Conservation (phyloP, 139 green algal species). For the Dunaliella primolecta region DNA sequence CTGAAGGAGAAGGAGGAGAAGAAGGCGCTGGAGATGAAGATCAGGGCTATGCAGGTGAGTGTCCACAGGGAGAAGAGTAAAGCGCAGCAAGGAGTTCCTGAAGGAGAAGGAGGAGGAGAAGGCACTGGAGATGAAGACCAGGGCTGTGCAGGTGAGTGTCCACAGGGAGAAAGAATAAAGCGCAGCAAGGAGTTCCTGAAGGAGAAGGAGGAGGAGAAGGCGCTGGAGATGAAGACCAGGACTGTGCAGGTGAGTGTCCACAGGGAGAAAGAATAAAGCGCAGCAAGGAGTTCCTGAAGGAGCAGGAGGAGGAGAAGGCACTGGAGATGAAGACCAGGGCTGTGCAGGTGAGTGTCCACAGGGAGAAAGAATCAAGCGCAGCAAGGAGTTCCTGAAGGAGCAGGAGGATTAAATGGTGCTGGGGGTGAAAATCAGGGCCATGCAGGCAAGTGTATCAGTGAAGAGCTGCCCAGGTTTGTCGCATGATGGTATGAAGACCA, state of each 20-base stretch:
- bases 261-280: slow-evolving; percentile 26
- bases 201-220: slow-evolving; percentile 86
- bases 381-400: slow-evolving; percentile 83
- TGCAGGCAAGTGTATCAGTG: not conserved
- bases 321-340: slow-evolving; percentile 76
- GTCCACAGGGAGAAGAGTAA: too few species aligned
- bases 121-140: slow-evolving; percentile 77
- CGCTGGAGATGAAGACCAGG: slow-evolving; percentile 77
- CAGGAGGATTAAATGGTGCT: slow-evolving; percentile 85
- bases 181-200: slow-evolving; percentile 80
- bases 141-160: slow-evolving; percentile 19
- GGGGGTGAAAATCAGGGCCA: slow-evolving; percentile 71
- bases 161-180: slow-evolving; percentile 10
- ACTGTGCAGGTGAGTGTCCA: slow-evolving; percentile 17
- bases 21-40: slow-evolving; percentile 74
- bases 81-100: slow-evolving; percentile 81
- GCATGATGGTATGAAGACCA: slow-evolving; percentile 78
- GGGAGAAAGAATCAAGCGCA: slow-evolving; percentile 49
- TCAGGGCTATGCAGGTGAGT: slow-evolving; percentile 78
- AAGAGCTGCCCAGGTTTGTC: slow-evolving; percentile 79
- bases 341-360: slow-evolving; percentile 78
- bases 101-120: slow-evolving; percentile 86
- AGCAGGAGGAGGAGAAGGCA: slow-evolving; percentile 85
- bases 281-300: slow-evolving; percentile 80
- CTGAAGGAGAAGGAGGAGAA: slow-evolving; percentile 90